Evolutionary conservation across 768 basidiomycete genomes (phyloP).

Genomic region (Tremella fuciformis): DNA sequence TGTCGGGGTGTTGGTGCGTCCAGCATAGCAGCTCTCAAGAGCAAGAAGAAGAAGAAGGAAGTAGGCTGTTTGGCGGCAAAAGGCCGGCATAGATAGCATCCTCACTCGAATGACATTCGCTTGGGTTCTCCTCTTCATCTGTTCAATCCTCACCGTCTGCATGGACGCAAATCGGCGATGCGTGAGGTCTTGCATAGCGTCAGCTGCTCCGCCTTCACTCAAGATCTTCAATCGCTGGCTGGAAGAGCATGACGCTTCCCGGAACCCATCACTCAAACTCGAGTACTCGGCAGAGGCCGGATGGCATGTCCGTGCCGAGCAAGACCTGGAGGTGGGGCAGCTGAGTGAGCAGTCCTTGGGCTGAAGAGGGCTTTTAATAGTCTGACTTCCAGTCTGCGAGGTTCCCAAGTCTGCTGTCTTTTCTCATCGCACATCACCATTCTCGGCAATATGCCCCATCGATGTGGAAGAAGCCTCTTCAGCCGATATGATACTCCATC

Average conservation of each 20-base stretch:
- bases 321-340: neutral
- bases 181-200: too few species aligned
- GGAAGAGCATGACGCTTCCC: neutral
- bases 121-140: too few species aligned
- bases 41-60: too few species aligned
- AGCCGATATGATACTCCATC: conserved; percentile 31
- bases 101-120: too few species aligned
- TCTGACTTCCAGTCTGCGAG: conserved; percentile 24
- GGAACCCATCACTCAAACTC: conserved; percentile 2
- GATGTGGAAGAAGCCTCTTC: conserved; percentile 9
- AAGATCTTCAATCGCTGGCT: conserved; percentile 2
- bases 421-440: conserved; percentile 35
- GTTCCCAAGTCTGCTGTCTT: conserved; percentile 42
- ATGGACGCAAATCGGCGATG: too few species aligned
- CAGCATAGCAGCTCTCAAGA: too few species aligned
- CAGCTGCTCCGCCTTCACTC: neutral
- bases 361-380: neutral
- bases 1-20: too few species aligned
- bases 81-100: too few species aligned
- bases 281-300: neutral
- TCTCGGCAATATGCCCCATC: conserved; percentile 14
- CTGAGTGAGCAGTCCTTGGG: conserved; percentile 1
- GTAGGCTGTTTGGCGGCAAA: too few species aligned
- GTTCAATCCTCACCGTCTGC: too few species aligned
- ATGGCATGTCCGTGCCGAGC: neutral